These are phyloP conservation scores for Arachnopeziza araneosa DNA, from an alignment of 2,329 filamentous ascomycete species.

Conservation along the genomic window DNA sequence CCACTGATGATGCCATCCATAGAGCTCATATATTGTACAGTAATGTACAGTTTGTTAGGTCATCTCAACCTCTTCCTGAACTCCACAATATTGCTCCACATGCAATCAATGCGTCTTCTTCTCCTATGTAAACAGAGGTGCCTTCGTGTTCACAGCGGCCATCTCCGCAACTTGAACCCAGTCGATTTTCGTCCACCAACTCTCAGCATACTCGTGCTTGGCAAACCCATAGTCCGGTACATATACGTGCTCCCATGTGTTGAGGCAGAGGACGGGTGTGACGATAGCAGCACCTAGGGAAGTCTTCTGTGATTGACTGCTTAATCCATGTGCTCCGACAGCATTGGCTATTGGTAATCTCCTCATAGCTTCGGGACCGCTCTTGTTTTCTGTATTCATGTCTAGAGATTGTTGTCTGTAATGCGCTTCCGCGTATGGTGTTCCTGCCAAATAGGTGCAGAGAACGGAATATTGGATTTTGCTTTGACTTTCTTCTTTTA, in stretches of 20 bases:
- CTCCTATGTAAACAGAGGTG: neutral
- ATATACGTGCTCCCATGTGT: slow-evolving; percentile 95
- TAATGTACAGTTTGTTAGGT: neutral
- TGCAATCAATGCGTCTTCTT: neutral
- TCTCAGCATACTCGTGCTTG: slow-evolving; percentile 69
- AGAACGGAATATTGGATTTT: slow-evolving; percentile 57
- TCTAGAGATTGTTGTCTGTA: slow-evolving; percentile 63
- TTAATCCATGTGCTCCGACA: slow-evolving; percentile 29
- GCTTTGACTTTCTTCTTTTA: slow-evolving; percentile 41
- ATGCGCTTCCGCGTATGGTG: slow-evolving; percentile 80
- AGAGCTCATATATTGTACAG: neutral
- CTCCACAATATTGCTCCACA: slow-evolving; percentile 13
- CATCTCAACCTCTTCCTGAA: slow-evolving; percentile 11
- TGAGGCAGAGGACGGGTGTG: slow-evolving; percentile 79
- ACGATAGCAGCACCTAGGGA: slow-evolving; percentile 56
- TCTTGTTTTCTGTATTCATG: slow-evolving; percentile 57
- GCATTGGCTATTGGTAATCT: slow-evolving; percentile 29
- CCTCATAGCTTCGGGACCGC: slow-evolving; percentile 36
- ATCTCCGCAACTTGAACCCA: slow-evolving; percentile 46
- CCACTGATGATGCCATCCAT: neutral
- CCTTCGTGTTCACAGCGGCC: neutral
- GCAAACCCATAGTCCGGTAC: slow-evolving; percentile 70
- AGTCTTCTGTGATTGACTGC: slow-evolving; percentile 26
- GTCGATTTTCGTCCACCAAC: slow-evolving; percentile 85
- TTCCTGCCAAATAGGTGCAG: slow-evolving; percentile 85